A percentile compares a stretch with the other conserved stretches of the same genome.
phyloP scores from a whole-genome alignment of 2,329 filamentous ascomycete species.

The Rhynchosporium graminicola region DNA sequence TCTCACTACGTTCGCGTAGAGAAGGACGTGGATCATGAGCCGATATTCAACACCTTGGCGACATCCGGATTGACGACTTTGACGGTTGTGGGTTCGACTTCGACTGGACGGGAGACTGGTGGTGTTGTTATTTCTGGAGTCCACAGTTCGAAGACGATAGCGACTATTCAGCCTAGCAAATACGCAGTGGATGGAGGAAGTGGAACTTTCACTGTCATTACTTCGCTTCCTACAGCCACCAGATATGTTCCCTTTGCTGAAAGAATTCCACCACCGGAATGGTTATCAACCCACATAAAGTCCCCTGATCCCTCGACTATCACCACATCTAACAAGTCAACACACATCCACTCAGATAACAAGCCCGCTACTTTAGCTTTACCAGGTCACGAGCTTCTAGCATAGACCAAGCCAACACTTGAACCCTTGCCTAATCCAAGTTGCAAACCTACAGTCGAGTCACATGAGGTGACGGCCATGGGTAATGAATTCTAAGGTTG shows the following conservation, averaged over 20 bases:
- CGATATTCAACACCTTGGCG: not conserved
- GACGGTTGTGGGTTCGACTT: not conserved
- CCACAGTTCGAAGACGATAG: not conserved
- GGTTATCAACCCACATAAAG: not conserved
- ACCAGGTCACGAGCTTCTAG: not conserved
- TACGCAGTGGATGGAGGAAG: not conserved
- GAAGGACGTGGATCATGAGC: not conserved
- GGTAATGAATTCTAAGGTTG: not conserved
- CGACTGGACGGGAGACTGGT: not conserved
- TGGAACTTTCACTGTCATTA: not conserved
- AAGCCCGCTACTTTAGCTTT: not conserved
- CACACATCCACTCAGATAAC: not conserved
- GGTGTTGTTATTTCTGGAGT: not conserved
- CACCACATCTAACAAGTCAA: not conserved
- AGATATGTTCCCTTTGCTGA: not conserved
- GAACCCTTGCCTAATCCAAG: not conserved
- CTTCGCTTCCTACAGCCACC: not conserved
- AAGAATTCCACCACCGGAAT: not conserved
- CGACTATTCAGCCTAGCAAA: not conserved
- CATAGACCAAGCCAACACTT: not conserved
- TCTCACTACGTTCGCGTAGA: not conserved
- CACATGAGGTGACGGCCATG: not conserved
- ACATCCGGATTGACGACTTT: not conserved
- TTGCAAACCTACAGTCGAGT: not conserved
- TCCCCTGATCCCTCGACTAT: not conserved